Evolutionary conservation across 2,329 filamentous ascomycete genomes (phyloP).

Genomic region (Xylariaceae sp.): DNA sequence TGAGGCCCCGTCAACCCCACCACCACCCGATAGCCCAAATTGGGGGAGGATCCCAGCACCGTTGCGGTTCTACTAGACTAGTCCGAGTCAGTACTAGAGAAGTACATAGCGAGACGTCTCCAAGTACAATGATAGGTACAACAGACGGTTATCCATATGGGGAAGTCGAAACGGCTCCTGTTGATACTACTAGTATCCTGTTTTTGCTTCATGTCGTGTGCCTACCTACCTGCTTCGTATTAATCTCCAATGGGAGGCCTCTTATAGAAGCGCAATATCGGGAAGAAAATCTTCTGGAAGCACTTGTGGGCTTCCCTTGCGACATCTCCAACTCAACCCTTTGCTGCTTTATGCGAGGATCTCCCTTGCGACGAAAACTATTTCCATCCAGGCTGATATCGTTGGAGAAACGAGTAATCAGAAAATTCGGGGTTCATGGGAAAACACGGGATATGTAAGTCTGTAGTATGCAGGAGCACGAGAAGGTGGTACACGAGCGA

Average conservation of each 20-base stretch:
- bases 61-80: not conserved
- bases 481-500: no score
- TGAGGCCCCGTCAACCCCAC: not conserved
- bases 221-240: not conserved
- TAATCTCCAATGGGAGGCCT: no score
- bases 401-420: slow-evolving; percentile 4
- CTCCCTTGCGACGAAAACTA: slow-evolving; percentile 17
- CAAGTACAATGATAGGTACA: no score
- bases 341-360: slow-evolving; percentile 9
- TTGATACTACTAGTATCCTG: no score
- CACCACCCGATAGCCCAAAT: not conserved
- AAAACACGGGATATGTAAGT: slow-evolving; percentile 21
- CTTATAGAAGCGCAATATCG: slow-evolving; percentile 8
- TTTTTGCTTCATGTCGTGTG: not conserved
- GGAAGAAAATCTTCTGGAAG: slow-evolving; percentile 9
- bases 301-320: slow-evolving; percentile 3
- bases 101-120: no score
- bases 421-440: slow-evolving; percentile 14
- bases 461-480: no score
- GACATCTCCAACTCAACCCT: slow-evolving; percentile 4
- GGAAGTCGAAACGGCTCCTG: not conserved
- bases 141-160: not conserved
- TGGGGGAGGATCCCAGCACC: not conserved
- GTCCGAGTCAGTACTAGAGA: not conserved
- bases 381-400: not conserved